A percentile compares a stretch with the other conserved stretches of the same genome.
These are phyloP conservation scores for Aureobasidium sp. DNA, from an alignment of 2,329 filamentous ascomycete genomes.

Conservation along the genomic window DNA sequence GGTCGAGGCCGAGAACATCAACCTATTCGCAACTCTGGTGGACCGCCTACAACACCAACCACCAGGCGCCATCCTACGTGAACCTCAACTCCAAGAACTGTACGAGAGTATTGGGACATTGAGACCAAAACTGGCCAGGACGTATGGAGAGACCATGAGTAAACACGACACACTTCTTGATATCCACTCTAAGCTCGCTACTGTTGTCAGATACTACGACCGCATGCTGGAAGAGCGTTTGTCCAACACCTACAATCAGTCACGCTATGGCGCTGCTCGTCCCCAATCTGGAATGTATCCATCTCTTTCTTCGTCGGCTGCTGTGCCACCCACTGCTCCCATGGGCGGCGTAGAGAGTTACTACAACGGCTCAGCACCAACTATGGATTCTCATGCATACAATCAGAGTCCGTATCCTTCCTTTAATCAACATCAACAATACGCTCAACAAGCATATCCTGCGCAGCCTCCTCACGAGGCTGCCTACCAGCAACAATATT, in stretches of 20 bases:
- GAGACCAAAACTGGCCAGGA: conserved; percentile 85
- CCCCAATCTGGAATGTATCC: conserved; percentile 62
- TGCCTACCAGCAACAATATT: conserved; percentile 26
- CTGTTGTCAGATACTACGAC: conserved; percentile 95
- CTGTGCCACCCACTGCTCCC: conserved; percentile 31
- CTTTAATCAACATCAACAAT: conserved; percentile 33
- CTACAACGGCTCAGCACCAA: conserved; percentile 61
- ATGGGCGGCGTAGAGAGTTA: conserved; percentile 65
- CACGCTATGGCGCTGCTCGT: conserved; percentile 40
- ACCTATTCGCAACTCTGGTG: conserved; percentile 87
- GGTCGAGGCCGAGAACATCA: conserved; percentile 95
- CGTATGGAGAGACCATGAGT: conserved; percentile 98
- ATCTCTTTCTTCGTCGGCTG: conserved; percentile 51
- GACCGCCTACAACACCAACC: conserved; percentile 92
- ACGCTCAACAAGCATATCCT: conserved; percentile 32
- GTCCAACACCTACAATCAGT: conserved; percentile 84
- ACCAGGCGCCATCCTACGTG: conserved; percentile 88
- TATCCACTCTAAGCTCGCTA: conserved; percentile 88
- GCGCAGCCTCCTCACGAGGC: conserved; percentile 23
- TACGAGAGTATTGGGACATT: conserved; percentile 96
- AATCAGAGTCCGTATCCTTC: conserved; percentile 49
- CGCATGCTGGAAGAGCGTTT: conserved; percentile 94
- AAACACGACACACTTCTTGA: conserved; percentile 96
- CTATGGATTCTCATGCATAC: conserved; percentile 41
- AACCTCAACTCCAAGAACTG: conserved; percentile 95